Evolutionary conservation across 1,284 basidiomycete genomes (phyloP), one percentile per base, ranked within the genome.

Genomic region (Pisolithus thermaeus): DNA sequence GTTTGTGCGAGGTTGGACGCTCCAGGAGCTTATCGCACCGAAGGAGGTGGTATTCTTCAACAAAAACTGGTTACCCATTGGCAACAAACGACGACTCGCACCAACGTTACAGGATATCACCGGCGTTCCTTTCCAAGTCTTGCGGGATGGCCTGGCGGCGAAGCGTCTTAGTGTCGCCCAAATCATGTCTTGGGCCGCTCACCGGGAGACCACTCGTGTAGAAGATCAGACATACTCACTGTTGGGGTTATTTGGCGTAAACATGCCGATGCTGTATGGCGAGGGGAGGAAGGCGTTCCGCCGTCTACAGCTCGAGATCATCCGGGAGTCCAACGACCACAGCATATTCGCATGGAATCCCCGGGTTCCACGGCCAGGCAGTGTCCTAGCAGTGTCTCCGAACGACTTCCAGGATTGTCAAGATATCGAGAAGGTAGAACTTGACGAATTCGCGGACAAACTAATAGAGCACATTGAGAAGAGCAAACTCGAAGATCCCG

Each of bases 211-310:
- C 4, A 45, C 47, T n/a, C 38, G 47, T 27, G 44, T 43, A 12
- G 53, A 55, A 35, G 53, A 55, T 27, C 40, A 46, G 43, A 46
- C 53, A 27, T 30, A 30, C 28, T 30, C 28, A 11, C 7, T 30
- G 9, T 8, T 30, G 28, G 28, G 28, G 28, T 30, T 30, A 30
- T 30, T 30, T 11, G 28, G 28, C 28, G 28, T 30, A 8, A 30
- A 30, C 28, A 30, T 30, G 28, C 28, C 28, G 11, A 30, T 30
- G 28, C 9, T 30, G 28, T 30, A 30, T 30, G 28, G 28, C 28
- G 53, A 55, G 49, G 52, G 52, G 38, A 44, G 35, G 2, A 50
- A 54, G n/a, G 53, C 53, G 25, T 54, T 54, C 52, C 27, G 20
- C 7, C 45, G 53, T 38, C 47, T 55, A n/a, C 53, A 55, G 42